Evolutionary conservation across 2,329 filamentous ascomycete genomes (phyloP), one percentile per base, ranked within the genome.

Genomic region (Immersiporthe knoxdaviesiana): DNA sequence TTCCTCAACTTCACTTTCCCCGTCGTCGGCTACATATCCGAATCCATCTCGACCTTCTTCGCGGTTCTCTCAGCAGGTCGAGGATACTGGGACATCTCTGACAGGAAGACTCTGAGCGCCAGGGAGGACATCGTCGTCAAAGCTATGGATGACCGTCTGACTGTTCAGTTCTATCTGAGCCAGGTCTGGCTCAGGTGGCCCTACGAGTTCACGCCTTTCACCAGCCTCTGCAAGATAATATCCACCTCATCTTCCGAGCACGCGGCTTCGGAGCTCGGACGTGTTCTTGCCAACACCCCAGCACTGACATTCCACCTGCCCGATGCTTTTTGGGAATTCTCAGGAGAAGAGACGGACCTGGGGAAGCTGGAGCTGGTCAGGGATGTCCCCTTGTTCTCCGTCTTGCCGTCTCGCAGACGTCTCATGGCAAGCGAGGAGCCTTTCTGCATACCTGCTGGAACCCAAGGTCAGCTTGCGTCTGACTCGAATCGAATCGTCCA

Each of bases 331-430:
- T 97, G 97, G 74, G 87, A 90, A 71, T 88, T 94, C 16, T 89
- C 91, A 52, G 89, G 92, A 66, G 94, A 97, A 79, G 93, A 97
- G 72, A 92, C 96, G 70, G 94, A 96, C 73, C 89, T 88, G 35
- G 96, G 97, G 74, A 88, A 88, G 24, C 92, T 97, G 70, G 85
- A 87, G 70, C 85, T 97, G 4, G 82, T 85, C 1, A 83, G 85
- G 59, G 85, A 90, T 65, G 81, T 94, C 10, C 84, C 88, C 1
- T 83, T 94, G 2, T 91, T 95, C 71, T 80, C 79, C 5, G 76
- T 83, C 71, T 77, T 81, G 65, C 76, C 84, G 69, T 80, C 79
- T 21, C 82, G 84, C 75, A 82, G 81, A 70, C 76, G 81, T 41
- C 77, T 80, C 10, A 77, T 80, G 21, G 81, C 82, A 54, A 81